Conservation (phyloP, 805 yeast species). For the Kazachstania martiniae region DNA sequence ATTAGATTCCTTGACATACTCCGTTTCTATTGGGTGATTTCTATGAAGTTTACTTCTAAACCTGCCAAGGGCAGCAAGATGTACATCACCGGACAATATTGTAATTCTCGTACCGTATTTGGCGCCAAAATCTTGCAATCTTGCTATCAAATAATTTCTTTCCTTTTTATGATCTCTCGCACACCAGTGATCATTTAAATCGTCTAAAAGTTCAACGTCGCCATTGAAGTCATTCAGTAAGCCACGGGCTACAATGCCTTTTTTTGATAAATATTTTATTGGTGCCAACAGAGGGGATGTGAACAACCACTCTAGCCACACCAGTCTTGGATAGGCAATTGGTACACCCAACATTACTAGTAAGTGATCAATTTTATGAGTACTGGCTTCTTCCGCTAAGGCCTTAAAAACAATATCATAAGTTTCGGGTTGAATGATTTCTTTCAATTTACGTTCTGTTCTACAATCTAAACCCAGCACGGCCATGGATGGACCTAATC, state of each 20-base stretch:
- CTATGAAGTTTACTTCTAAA: slow-evolving; percentile 46
- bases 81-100: slow-evolving; percentile 88
- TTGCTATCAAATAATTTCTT: slow-evolving; percentile 57
- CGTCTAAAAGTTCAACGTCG: slow-evolving; percentile 81
- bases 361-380: slow-evolving; percentile 54
- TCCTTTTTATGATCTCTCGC: slow-evolving; percentile 77
- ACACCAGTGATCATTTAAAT: slow-evolving; percentile 95
- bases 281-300: slow-evolving; percentile 55
- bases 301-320: slow-evolving; percentile 75
- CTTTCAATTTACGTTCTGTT: slow-evolving; percentile 66
- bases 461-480: slow-evolving; percentile 85
- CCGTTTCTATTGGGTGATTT: slow-evolving; percentile 30
- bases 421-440: slow-evolving; percentile 43
- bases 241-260: slow-evolving; percentile 56
- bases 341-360: slow-evolving; percentile 88
- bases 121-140: slow-evolving; percentile 57
- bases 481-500: slow-evolving; percentile 64
- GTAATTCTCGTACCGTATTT: slow-evolving; percentile 61
- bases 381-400: slow-evolving; percentile 42
- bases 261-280: slow-evolving; percentile 45
- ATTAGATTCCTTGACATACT: slow-evolving; percentile 30
- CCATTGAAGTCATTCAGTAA: slow-evolving; percentile 90
- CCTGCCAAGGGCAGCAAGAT: slow-evolving; percentile 74
- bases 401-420: slow-evolving; percentile 56
- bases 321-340: slow-evolving; percentile 86